Percentiles rank a stretch among this genome's conserved stretches.
These are phyloP conservation scores for Colletotrichum theobromicola DNA, from an alignment of 2,329 filamentous ascomycete genomes.

Conservation along the genomic window DNA sequence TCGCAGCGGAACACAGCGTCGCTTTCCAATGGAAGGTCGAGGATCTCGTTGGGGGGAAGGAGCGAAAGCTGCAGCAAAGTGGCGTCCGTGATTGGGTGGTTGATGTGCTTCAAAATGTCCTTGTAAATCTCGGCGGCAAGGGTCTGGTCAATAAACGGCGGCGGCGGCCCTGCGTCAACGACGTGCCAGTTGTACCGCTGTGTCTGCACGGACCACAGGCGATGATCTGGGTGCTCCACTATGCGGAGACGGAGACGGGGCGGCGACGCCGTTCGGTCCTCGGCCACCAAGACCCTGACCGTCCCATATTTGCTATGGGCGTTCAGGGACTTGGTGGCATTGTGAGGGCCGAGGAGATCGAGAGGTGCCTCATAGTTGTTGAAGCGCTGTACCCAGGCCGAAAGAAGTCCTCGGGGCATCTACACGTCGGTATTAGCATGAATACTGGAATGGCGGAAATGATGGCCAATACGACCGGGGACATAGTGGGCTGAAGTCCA, in stretches of 20 bases:
- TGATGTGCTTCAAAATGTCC: background rate
- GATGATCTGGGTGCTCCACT: background rate
- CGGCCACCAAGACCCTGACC: background rate
- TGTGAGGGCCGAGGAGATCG: background rate
- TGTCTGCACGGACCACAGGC: conserved; percentile 5
- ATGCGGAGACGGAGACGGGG: conserved; percentile 2
- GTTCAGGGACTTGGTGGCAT: background rate
- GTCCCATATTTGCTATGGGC: background rate
- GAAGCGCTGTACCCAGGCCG: background rate
- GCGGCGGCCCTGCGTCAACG: background rate
- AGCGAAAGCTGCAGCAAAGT: background rate
- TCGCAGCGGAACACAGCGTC: background rate
- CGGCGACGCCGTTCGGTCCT: background rate
- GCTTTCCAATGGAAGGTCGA: conserved; percentile 3
- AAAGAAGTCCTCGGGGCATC: background rate
- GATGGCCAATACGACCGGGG: too few species aligned
- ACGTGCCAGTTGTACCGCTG: background rate
- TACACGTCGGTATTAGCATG: background rate
- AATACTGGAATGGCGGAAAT: background rate
- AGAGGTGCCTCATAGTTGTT: background rate
- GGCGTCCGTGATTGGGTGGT: background rate
- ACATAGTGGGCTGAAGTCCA: too few species aligned
- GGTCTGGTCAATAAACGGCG: background rate
- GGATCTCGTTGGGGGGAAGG: background rate
- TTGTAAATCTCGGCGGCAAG: conserved; percentile 1